These are phyloP conservation scores for Scheffersomyces stipitis DNA, from an alignment of 805 yeast species.

Conservation along the genomic window DNA sequence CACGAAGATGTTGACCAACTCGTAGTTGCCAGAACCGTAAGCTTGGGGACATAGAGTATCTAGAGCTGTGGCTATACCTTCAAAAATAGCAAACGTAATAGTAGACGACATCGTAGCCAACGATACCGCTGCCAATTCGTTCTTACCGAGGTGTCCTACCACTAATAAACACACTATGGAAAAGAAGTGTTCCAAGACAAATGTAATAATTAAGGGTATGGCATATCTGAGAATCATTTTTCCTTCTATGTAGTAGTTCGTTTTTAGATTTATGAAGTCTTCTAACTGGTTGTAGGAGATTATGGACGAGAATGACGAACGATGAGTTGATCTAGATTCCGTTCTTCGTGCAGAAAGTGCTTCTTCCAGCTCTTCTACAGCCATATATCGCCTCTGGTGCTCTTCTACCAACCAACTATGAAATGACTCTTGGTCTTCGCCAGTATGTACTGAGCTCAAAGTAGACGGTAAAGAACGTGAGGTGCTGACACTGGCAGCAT, in stretches of 20 bases:
- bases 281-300: constrained; percentile 19
- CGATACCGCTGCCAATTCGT: constrained; percentile 46
- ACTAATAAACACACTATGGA: constrained; percentile 43
- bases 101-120: constrained; percentile 46
- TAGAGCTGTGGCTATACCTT: constrained; percentile 47
- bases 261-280: constrained; percentile 32
- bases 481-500: constrained; percentile 41
- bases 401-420: constrained; percentile 46
- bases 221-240: constrained; percentile 31
- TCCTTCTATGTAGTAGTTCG: constrained; percentile 27
- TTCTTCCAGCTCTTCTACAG: constrained; percentile 13
- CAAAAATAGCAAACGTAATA: constrained; percentile 44
- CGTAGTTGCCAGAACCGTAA: constrained; percentile 43
- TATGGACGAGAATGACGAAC: constrained; percentile 3
- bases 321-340: constrained; percentile 2
- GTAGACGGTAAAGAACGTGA: constrained; percentile 44
- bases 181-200: constrained; percentile 44
- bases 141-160: constrained; percentile 46
- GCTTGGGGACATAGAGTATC: constrained; percentile 49
- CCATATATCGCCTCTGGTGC: constrained; percentile 37
- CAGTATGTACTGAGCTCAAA: constrained; percentile 33
- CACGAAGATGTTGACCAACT: constrained; percentile 35
- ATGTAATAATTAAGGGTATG: constrained; percentile 41
- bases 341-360: background rate
- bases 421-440: constrained; percentile 39